These are phyloP conservation scores for Pseudoscleropodium purum DNA, from an alignment of 225 moss, liverwort and hornwort species.

Conservation along the genomic window DNA sequence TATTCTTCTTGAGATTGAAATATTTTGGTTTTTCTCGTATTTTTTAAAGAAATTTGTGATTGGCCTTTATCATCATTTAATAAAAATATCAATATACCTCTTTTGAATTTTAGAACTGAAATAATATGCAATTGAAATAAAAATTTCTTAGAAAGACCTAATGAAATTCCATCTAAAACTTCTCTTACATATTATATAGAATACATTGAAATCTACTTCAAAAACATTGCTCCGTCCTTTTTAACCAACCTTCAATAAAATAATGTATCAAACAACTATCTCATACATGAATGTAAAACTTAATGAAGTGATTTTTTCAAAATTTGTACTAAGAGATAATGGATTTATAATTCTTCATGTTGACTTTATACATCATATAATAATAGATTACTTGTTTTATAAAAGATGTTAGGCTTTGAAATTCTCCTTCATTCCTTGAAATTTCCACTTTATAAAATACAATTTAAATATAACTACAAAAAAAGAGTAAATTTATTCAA, in stretches of 20 bases:
- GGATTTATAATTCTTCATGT: not conserved
- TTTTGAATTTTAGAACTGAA: not conserved
- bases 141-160: not conserved
- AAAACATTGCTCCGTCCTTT: accelerated
- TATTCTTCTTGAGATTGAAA: too few relatives aligned
- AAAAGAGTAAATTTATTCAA: not conserved
- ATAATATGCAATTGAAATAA: not conserved
- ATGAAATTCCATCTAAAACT: not conserved
- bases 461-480: not conserved
- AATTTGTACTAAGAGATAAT: not conserved
- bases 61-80: not conserved
- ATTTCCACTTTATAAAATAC: too few relatives aligned
- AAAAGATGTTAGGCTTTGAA: not conserved
- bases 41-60: accelerated
- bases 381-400: not conserved
- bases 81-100: not conserved
- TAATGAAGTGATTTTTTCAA: not conserved
- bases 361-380: not conserved
- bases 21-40: too few relatives aligned
- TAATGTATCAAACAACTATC: not conserved
- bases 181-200: not conserved
- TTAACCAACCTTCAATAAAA: not conserved
- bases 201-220: not conserved
- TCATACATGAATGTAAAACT: not conserved
- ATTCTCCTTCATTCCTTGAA: not conserved